Conservation (phyloP, 345 rosid species). For the Gossypium australe region DNA sequence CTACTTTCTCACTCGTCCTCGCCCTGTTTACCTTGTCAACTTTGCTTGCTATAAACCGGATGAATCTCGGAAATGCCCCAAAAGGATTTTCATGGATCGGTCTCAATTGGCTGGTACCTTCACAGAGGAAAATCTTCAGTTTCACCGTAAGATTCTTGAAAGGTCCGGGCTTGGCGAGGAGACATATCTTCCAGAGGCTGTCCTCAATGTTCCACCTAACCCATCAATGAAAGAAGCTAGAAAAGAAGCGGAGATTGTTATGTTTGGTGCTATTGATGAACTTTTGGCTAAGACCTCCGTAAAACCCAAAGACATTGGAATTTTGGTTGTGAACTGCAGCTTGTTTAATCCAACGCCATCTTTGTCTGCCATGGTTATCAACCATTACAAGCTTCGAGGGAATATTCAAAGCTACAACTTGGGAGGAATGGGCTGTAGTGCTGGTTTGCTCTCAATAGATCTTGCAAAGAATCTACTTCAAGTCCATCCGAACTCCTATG, state of each 20-base stretch:
- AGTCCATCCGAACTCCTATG: conserved; percentile 43
- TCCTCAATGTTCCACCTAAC: conserved; percentile 38
- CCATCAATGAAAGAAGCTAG: conserved; percentile 44
- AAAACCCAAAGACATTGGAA: conserved; percentile 44
- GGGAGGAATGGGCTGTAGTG: conserved; percentile 64
- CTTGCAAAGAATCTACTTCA: conserved; percentile 46
- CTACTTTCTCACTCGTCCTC: conserved; percentile 41
- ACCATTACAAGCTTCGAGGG: conserved; percentile 45
- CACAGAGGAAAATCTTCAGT: conserved; percentile 35
- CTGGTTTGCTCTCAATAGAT: conserved; percentile 55
- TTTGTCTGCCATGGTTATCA: conserved; percentile 45
- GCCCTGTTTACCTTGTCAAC: conserved; percentile 40
- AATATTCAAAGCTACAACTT: conserved; percentile 47
- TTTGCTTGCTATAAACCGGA: conserved; percentile 43
- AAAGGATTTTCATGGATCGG: conserved; percentile 38
- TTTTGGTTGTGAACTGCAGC: conserved; percentile 46
- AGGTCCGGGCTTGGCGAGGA: conserved; percentile 51
- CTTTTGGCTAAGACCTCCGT: conserved; percentile 36
- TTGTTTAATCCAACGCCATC: conserved; percentile 54
- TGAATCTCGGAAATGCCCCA: conserved; percentile 30
- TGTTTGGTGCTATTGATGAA: conserved; percentile 50
- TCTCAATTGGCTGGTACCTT: conserved; percentile 27
- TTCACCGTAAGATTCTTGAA: conserved; percentile 44
- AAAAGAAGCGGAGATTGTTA: conserved; percentile 46
- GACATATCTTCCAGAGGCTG: conserved; percentile 42